Base-by-base conservation (phyloP, 2,329 filamentous ascomycete species). In the Falciphora oryzae region DNA sequence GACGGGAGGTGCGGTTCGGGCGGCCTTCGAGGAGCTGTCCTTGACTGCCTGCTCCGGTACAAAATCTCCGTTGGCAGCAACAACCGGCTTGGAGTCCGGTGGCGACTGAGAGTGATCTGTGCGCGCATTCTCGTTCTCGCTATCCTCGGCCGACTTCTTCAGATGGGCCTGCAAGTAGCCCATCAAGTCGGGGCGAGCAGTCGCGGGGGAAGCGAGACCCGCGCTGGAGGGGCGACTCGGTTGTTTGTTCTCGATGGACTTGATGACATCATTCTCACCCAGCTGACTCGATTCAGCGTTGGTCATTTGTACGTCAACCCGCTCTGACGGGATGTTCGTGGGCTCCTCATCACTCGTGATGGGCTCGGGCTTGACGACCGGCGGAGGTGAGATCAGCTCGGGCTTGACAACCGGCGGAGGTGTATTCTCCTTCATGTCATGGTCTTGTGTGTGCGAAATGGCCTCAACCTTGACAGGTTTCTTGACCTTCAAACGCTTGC, bases 401-500 rank as follows among this genome's bases (percentile, higher is more conserved):
- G n/a, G 44, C 44, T 53, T 25, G 22, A 10, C 7, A 53, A 25
- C 22, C 44, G 6, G 44, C 44, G 44, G 44, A 53, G 44, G 44
- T 10, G n/a, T n/a, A 25, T 53, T 53, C 44, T 53, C 44, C 44
- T 53, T 53, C 18, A 53, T 22, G 27, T 53, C 25, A 44, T 56
- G 35, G 25, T 13, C 60, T 25, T 62, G 60, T 3, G 32, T 53
- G 60, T 62, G 35, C 22, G 18, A 10, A 53, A 53, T n/a, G 10
- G 44, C 10, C 18, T 63, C 56, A 10, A 27, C 16, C 62, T 63
- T 63, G 29, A 59, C 25, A 16, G 67, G 66, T 6, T 69, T 60
- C 38, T 71, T 67, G 65, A 79, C 68, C 69, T 77, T 80, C 67
- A 79, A 71, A 35, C 79, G 75, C 72, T 81, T 81, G 65, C 73